Evolutionary conservation across 805 yeast species (phyloP).

Genomic region (Wickerhamiella siamensis): DNA sequence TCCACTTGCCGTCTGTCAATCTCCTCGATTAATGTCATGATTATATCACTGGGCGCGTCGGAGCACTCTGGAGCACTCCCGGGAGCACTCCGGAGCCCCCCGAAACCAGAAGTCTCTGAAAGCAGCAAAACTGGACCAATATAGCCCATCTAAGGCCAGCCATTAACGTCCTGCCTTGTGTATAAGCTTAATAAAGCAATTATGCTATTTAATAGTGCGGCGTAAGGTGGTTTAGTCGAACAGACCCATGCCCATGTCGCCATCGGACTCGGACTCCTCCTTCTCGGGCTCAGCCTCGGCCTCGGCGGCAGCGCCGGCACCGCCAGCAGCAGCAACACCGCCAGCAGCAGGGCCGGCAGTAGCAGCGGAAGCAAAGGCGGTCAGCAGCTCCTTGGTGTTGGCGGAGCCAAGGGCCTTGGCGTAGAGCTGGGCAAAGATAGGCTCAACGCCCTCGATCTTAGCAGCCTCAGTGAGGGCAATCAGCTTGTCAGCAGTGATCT

Average conservation of each 20-base stretch:
- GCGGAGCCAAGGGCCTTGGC: conserved; percentile 80
- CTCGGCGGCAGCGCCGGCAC: conserved; percentile 40
- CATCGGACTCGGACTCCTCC: conserved; percentile 48
- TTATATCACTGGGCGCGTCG: background rate
- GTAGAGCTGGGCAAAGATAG: conserved; percentile 73
- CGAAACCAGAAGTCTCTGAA: no score
- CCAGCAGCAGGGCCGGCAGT: conserved; percentile 47
- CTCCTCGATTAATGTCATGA: conserved; percentile 11
- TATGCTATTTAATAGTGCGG: conserved; percentile 6
- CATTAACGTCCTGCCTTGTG: background rate
- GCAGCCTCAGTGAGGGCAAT: conserved; percentile 68
- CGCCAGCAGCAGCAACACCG: conserved; percentile 52
- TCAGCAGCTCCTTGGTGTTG: conserved; percentile 67
- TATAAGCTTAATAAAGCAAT: background rate
- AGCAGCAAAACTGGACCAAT: background rate
- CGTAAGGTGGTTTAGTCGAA: conserved; percentile 37
- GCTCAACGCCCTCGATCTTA: conserved; percentile 42
- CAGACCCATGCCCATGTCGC: conserved; percentile 91
- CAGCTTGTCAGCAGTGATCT: conserved; percentile 79
- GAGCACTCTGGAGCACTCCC: no score
- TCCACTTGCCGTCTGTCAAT: conserved; percentile 6
- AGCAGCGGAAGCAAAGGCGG: conserved; percentile 51
- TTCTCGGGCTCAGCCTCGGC: conserved; percentile 42
- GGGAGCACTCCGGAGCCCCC: no score
- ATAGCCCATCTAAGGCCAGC: background rate